A percentile compares a stretch with the other conserved stretches of the same genome.
Evolutionary conservation across 495 filamentous ascomycete species (phyloP).

Genomic region (Penicillium tannophilum): DNA sequence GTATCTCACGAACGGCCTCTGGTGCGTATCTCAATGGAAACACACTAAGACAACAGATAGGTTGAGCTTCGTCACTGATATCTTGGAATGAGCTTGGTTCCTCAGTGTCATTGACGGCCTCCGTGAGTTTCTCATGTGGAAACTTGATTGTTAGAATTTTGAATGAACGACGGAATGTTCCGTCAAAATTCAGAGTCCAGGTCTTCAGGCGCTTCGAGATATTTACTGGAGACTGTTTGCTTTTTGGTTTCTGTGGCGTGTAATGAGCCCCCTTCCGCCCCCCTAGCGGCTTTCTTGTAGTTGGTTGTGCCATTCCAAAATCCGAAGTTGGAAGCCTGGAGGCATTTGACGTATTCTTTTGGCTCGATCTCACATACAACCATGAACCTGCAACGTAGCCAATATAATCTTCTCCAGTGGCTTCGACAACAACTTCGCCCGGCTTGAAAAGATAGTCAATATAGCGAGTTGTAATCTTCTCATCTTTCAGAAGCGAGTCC

Average conservation of each 20-base stretch:
- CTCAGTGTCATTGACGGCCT: neutral
- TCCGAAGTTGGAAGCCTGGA: too few species aligned
- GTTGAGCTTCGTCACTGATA: neutral
- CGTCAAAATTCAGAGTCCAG: neutral
- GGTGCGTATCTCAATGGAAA: neutral
- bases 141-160: neutral
- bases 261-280: too few species aligned
- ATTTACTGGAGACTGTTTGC: too few species aligned
- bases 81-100: neutral
- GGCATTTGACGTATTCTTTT: neutral
- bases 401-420: neutral
- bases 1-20: neutral
- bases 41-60: neutral
- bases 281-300: neutral
- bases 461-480: neutral
- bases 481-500: neutral
- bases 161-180: neutral
- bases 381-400: neutral
- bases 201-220: neutral
- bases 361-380: neutral
- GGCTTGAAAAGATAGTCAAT: neutral
- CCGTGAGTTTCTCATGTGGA: neutral
- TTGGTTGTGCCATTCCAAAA: too few species aligned
- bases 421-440: neutral
- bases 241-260: too few species aligned